Conservation (phyloP, 78 protist species). For the Dictyostelium discoideum region DNA sequence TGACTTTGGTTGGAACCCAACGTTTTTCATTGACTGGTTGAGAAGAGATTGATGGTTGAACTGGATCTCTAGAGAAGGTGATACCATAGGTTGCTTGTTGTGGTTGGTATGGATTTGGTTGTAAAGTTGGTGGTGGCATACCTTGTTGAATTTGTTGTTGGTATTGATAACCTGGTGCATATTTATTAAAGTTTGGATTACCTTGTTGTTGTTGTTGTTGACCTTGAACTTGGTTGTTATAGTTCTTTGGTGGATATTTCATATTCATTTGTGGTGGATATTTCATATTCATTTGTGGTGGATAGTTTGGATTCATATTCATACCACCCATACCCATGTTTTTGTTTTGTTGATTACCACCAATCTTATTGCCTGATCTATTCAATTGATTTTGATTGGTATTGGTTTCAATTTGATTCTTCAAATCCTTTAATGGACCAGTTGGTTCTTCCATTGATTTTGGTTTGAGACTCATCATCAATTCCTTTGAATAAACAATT, state of each 20-base stretch:
- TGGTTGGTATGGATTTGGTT: neutral
- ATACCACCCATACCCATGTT: slow-evolving; percentile 2
- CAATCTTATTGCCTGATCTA: slow-evolving; percentile 37
- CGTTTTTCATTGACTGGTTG: slow-evolving; percentile 58
- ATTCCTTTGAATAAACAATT: slow-evolving; percentile 33
- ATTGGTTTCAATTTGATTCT: slow-evolving; percentile 27
- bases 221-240: neutral
- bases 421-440: slow-evolving; percentile 5
- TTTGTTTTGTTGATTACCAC: neutral
- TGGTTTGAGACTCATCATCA: slow-evolving; percentile 20
- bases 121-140: slow-evolving; percentile 16
- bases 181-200: neutral
- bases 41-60: neutral
- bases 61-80: neutral
- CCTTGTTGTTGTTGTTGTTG: slow-evolving; percentile 20
- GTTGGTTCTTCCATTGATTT: slow-evolving; percentile 21
- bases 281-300: slow-evolving; percentile 33
- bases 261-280: slow-evolving; percentile 23
- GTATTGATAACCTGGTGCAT: slow-evolving; percentile 5
- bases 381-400: slow-evolving; percentile 1
- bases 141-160: slow-evolving; percentile 41
- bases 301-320: slow-evolving; percentile 31
- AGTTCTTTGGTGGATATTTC: neutral
- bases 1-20: slow-evolving; percentile 57
- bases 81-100: neutral